These are phyloP conservation scores for Wickerhamomyces ciferrii DNA, from an alignment of 805 yeast genomes.

Conservation along the genomic window DNA sequence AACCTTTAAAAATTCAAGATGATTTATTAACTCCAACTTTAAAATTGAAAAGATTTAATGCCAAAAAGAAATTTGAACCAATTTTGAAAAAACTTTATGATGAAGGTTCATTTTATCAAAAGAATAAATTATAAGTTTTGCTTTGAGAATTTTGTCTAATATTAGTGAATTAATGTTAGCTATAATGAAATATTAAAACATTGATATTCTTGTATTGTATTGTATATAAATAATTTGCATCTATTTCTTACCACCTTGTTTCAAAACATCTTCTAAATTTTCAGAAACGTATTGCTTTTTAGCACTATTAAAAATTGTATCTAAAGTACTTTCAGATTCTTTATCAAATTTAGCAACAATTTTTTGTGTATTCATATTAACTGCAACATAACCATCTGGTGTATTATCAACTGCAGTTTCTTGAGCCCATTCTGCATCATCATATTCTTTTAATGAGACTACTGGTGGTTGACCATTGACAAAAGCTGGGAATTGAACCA, in stretches of 20 bases:
- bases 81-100: conserved; percentile 39
- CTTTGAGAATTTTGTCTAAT: not conserved
- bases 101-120: conserved; percentile 39
- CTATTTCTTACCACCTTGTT: conserved; percentile 1
- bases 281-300: conserved; percentile 23
- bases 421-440: conserved; percentile 46
- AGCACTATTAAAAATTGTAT: conserved; percentile 42
- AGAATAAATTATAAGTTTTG: conserved; percentile 13
- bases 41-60: conserved; percentile 47
- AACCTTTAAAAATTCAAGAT: conserved; percentile 56
- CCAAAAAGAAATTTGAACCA: conserved; percentile 36
- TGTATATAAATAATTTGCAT: not conserved
- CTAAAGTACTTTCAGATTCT: conserved; percentile 32
- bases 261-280: not conserved
- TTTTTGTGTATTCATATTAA: conserved; percentile 38
- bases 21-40: conserved; percentile 66
- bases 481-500: conserved; percentile 32
- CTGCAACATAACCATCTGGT: conserved; percentile 32
- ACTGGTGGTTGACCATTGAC: conserved; percentile 42
- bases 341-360: conserved; percentile 38
- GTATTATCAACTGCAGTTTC: conserved; percentile 42
- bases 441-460: conserved; percentile 40
- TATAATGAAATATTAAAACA: too few species aligned
- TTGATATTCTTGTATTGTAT: not conserved
- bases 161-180: too few species aligned